Percentiles rank a stretch among this genome's conserved stretches.
Conservation (phyloP, 2,329 filamentous ascomycete genomes). For the Cladorrhinum sp. region DNA sequence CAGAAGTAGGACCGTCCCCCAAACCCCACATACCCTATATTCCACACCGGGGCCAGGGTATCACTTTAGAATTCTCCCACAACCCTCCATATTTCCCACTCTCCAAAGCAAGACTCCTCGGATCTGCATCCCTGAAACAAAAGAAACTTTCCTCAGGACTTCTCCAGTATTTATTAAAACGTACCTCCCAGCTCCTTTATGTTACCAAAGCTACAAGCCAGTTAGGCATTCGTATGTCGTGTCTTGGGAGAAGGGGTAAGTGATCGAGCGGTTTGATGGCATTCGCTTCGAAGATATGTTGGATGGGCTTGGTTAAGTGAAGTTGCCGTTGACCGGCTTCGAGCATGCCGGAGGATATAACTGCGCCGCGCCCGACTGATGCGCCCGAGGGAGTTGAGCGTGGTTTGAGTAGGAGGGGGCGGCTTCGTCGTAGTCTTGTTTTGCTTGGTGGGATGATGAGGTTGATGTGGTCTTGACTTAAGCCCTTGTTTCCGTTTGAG, state of each 20-base stretch:
- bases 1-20: no score
- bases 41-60: no score
- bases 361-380: no score
- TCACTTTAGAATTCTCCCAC: no score
- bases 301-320: not conserved
- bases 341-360: constrained; percentile 9
- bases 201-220: constrained; percentile 22
- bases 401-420: not conserved
- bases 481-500: not conserved
- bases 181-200: constrained; percentile 5
- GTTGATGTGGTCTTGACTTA: not conserved
- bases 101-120: not conserved
- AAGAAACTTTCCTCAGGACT: constrained; percentile 23
- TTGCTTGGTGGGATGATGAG: not conserved
- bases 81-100: constrained; percentile 4
- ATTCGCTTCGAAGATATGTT: constrained; percentile 16
- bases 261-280: constrained; percentile 12
- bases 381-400: not conserved
- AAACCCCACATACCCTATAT: no score
- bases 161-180: no score
- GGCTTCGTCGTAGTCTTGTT: constrained; percentile 6
- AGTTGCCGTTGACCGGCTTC: not conserved
- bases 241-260: constrained; percentile 1
- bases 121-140: constrained; percentile 19
- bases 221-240: constrained; percentile 24